A percentile compares a stretch with the other conserved stretches of the same genome.
Evolutionary conservation across 2,329 filamentous ascomycete genomes (phyloP).

Genomic region (Colletotrichum zoysiae): DNA sequence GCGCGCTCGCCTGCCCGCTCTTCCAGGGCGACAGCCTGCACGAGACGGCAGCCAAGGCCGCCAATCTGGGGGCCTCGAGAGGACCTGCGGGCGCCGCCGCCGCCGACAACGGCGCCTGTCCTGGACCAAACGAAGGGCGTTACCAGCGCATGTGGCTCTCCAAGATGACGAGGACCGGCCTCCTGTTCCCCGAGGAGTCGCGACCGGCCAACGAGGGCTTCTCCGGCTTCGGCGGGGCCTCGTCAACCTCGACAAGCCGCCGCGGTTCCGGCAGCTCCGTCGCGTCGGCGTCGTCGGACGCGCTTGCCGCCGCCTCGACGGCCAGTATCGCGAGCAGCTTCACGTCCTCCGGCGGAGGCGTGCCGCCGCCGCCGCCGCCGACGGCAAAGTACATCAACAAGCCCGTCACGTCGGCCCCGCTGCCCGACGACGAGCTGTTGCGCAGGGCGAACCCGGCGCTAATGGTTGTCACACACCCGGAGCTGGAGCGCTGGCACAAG

Average conservation of each 20-base stretch:
- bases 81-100: background rate
- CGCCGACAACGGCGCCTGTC: background rate
- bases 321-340: background rate
- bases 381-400: background rate
- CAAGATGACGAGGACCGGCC: conserved; percentile 49
- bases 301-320: background rate
- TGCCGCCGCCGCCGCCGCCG: background rate
- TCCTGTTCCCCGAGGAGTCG: conserved; percentile 50
- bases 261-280: conserved; percentile 45
- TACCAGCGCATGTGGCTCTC: conserved; percentile 51
- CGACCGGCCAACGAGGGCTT: conserved; percentile 48
- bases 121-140: conserved; percentile 44
- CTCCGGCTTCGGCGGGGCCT: conserved; percentile 48
- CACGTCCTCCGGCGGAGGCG: background rate
- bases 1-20: conserved; percentile 46
- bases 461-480: conserved; percentile 49
- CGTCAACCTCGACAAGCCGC: conserved; percentile 46
- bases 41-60: conserved; percentile 48
- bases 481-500: conserved; percentile 49
- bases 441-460: conserved; percentile 46
- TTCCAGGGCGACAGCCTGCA: conserved; percentile 50
- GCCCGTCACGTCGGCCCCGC: background rate
- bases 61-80: conserved; percentile 39
- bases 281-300: conserved; percentile 14
- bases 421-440: conserved; percentile 39